These are phyloP conservation scores for Crithidia fasciculata DNA, from an alignment of 208 protist species.

Conservation along the genomic window DNA sequence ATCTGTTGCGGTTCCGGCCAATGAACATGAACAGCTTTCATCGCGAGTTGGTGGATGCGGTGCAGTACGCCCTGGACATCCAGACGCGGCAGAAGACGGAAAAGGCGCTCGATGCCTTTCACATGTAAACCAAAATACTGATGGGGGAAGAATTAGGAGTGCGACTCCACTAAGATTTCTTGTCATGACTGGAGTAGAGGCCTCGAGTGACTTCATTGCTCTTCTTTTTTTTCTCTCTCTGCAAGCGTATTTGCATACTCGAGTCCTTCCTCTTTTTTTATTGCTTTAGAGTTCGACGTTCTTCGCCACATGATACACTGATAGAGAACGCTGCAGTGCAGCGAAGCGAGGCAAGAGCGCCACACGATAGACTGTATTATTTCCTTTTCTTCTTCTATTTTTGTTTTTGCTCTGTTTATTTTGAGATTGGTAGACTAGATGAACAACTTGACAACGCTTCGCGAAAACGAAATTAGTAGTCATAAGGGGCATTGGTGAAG, in stretches of 20 bases:
- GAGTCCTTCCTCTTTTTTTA: not conserved
- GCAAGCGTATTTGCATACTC: not conserved
- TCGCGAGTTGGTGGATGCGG: conserved; percentile 56
- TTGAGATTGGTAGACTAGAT: no score
- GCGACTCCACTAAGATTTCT: not conserved
- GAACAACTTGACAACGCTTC: no score
- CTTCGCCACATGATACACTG: no score
- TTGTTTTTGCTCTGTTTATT: not conserved
- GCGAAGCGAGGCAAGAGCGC: no score
- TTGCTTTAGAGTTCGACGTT: not conserved
- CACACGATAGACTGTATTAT: no score
- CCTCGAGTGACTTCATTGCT: not conserved
- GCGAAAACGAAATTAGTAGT: no score
- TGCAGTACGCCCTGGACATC: conserved; percentile 66
- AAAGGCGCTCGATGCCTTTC: conserved; percentile 47
- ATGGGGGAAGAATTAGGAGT: no score
- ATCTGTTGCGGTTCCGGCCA: conserved; percentile 53
- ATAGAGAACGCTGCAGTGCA: no score
- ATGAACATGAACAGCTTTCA: conserved; percentile 77
- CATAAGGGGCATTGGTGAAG: no score
- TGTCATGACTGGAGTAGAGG: not conserved
- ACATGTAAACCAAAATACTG: conserved; percentile 29
- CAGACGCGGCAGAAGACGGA: conserved; percentile 55
- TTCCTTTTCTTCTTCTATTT: not conserved
- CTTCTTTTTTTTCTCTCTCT: conserved; percentile 18